Evolutionary conservation across 352 stramenopile genomes (phyloP).

Genomic region (Phytopythium oedochilum): DNA sequence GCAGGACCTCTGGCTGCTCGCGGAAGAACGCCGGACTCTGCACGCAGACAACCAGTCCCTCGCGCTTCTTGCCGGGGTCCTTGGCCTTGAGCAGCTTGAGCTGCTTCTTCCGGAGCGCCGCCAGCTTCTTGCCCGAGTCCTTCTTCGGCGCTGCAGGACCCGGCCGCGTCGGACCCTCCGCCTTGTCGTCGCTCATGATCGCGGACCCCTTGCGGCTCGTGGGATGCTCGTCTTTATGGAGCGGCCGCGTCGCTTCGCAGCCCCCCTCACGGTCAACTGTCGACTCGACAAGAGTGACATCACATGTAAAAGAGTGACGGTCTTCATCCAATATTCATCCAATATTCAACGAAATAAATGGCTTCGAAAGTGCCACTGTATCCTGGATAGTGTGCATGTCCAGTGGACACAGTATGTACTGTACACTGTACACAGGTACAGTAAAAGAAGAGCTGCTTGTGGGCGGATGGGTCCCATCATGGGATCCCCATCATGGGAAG

Average conservation of each 20-base stretch:
- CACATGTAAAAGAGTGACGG: too few relatives aligned
- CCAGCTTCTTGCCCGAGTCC: slow-evolving; percentile 23
- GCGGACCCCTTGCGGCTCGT: neutral
- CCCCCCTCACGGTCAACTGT: too few relatives aligned
- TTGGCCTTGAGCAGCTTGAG: slow-evolving; percentile 64
- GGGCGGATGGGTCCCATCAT: too few relatives aligned
- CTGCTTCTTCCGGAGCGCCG: slow-evolving; percentile 46
- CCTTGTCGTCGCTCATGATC: neutral
- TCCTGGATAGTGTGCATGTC: too few relatives aligned
- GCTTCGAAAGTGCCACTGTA: too few relatives aligned
- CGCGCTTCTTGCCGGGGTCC: slow-evolving; percentile 55
- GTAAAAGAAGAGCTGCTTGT: too few relatives aligned
- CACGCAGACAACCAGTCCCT: slow-evolving; percentile 44
- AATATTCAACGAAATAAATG: too few relatives aligned
- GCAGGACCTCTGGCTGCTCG: slow-evolving; percentile 47
- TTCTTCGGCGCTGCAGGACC: neutral
- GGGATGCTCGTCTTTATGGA: neutral
- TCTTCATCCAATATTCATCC: too few relatives aligned
- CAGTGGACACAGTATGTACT: too few relatives aligned
- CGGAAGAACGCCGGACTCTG: slow-evolving; percentile 51
- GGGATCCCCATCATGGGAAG: too few relatives aligned
- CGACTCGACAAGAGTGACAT: too few relatives aligned
- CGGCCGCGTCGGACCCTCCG: neutral
- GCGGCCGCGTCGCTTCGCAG: neutral
- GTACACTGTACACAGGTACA: too few relatives aligned